Evolutionary conservation across 176 grass and related monocot species (phyloP).

Genomic region (Oropetium thomaeum): DNA sequence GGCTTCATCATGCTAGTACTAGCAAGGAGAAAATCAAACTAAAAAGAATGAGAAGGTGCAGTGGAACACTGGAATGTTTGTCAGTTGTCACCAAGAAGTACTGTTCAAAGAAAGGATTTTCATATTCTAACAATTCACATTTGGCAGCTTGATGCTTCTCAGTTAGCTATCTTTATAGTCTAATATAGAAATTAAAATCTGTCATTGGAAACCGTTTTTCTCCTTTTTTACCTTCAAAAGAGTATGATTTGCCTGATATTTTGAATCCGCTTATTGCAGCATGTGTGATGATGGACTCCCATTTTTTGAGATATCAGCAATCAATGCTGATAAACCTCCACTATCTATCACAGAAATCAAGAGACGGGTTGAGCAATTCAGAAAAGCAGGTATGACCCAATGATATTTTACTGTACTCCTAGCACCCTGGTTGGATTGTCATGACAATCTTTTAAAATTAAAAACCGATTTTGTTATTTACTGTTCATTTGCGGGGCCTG

Average conservation of each 20-base stretch:
- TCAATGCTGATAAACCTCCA: slow-evolving; percentile 91
- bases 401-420: neutral
- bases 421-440: neutral
- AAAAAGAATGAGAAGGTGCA: slow-evolving; percentile 2
- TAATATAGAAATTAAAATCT: neutral
- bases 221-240: slow-evolving; percentile 4
- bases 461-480: neutral
- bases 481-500: neutral
- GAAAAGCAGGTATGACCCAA: slow-evolving; percentile 58
- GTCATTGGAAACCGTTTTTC: neutral
- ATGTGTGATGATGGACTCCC: slow-evolving; percentile 74
- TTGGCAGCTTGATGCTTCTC: neutral
- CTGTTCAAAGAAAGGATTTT: neutral
- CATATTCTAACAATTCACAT: neutral
- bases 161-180: neutral
- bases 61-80: neutral
- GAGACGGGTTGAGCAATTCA: slow-evolving; percentile 77
- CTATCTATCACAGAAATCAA: slow-evolving; percentile 81
- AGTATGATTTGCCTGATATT: slow-evolving; percentile 2
- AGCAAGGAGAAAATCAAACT: slow-evolving; percentile 3
- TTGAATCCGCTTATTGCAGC: slow-evolving; percentile 35
- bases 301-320: slow-evolving; percentile 96
- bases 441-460: neutral
- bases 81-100: neutral
- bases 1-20: slow-evolving; percentile 15